These are phyloP conservation scores for Rutstroemia sp. DNA, from an alignment of 2,329 filamentous ascomycete genomes.

Conservation along the genomic window DNA sequence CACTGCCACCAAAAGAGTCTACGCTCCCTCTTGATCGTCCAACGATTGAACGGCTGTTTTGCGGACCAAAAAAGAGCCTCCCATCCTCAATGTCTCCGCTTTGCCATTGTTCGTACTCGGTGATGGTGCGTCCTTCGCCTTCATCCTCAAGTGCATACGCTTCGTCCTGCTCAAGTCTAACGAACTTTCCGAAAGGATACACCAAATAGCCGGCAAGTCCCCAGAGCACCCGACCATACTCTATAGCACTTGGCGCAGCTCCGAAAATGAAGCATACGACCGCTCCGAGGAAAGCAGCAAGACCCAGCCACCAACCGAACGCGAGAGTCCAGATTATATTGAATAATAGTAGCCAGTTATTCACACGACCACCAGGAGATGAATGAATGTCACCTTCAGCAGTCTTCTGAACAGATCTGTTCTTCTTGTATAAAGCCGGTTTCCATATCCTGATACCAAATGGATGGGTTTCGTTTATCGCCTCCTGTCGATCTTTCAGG, in stretches of 20 bases:
- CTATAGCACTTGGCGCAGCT: conserved; percentile 69
- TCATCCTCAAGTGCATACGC: conserved; percentile 91
- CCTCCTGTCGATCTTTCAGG: conserved; percentile 90
- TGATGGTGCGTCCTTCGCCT: conserved; percentile 92
- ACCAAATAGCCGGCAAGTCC: conserved; percentile 81
- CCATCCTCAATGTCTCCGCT: conserved; percentile 95
- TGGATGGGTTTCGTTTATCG: conserved; percentile 97
- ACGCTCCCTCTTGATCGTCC: conserved; percentile 82
- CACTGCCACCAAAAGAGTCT: conserved; percentile 67
- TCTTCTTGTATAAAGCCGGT: conserved; percentile 95
- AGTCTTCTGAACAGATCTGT: conserved; percentile 89
- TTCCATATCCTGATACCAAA: conserved; percentile 99
- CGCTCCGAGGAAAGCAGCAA: conserved; percentile 67
- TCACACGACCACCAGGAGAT: conserved; percentile 80
- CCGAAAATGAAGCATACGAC: conserved; percentile 72
- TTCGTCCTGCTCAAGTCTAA: conserved; percentile 88
- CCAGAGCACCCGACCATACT: conserved; percentile 80
- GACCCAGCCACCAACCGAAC: conserved; percentile 94
- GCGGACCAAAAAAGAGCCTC: conserved; percentile 87
- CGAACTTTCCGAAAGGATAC: conserved; percentile 95
- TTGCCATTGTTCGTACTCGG: conserved; percentile 99
- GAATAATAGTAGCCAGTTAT: conserved; percentile 75
- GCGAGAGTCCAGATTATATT: conserved; percentile 85
- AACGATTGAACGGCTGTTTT: conserved; percentile 65
- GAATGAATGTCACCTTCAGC: conserved; percentile 97